Percentiles rank a stretch among this genome's conserved stretches.
Conservation (phyloP, 2,329 filamentous ascomycete species). For the Thielaviopsis ethacetica region DNA sequence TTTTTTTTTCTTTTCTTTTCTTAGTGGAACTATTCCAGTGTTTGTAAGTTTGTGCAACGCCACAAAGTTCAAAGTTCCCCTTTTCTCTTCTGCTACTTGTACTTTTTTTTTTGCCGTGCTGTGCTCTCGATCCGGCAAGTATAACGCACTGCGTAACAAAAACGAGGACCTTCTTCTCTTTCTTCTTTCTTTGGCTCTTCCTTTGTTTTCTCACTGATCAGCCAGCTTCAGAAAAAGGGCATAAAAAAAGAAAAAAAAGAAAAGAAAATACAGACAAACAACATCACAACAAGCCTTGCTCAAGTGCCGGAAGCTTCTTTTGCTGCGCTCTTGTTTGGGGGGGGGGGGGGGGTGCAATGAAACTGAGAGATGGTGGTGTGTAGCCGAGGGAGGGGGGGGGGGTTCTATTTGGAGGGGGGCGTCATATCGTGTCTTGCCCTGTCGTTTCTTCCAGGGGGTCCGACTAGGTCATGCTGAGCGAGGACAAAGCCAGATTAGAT, state of each 20-base stretch:
- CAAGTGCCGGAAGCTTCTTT: too few species aligned
- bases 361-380: too few species aligned
- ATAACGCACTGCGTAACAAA: not conserved
- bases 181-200: conserved; percentile 2
- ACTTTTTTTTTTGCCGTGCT: not conserved
- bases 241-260: not conserved
- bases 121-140: not conserved
- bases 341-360: too few species aligned
- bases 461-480: not conserved
- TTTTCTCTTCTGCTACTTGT: not conserved
- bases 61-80: not conserved
- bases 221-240: not conserved
- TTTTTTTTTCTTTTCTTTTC: not conserved
- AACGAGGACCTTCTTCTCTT: not conserved
- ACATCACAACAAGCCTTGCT: not conserved
- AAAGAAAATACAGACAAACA: not conserved
- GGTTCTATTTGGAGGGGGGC: too few species aligned
- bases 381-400: too few species aligned
- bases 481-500: not conserved
- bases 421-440: too few species aligned
- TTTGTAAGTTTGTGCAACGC: not conserved
- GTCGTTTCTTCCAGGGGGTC: too few species aligned
- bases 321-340: too few species aligned
- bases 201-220: not conserved
- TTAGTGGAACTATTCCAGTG: not conserved